Percentiles rank a stretch among this genome's conserved stretches.
Conservation (phyloP, 306 rosid species). For the Oxytropis ochrocephala region DNA sequence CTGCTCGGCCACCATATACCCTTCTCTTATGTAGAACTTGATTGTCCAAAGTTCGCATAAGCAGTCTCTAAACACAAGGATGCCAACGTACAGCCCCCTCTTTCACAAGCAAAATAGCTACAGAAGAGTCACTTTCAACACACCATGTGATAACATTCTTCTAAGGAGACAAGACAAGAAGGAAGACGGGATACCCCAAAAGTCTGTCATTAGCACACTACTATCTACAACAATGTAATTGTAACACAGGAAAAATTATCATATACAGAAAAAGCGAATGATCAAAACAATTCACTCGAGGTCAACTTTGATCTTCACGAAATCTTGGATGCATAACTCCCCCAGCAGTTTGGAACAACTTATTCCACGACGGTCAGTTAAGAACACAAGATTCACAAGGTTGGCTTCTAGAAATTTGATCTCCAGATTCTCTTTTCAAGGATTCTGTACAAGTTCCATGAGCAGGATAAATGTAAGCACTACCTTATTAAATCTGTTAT, state of each 20-base stretch:
- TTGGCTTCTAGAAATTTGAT: constrained; percentile 29
- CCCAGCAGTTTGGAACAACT: not conserved
- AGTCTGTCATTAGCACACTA: too few relatives aligned
- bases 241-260: too few relatives aligned
- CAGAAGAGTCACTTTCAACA: too few relatives aligned
- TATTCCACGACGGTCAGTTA: constrained; percentile 11
- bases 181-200: too few relatives aligned
- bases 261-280: not conserved
- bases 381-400: constrained; percentile 21
- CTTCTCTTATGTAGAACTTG: too few relatives aligned
- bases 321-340: not conserved
- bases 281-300: not conserved
- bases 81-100: too few relatives aligned
- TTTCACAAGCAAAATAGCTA: too few relatives aligned
- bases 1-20: too few relatives aligned
- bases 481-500: not conserved
- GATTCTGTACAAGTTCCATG: constrained; percentile 45
- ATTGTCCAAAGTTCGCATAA: too few relatives aligned
- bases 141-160: too few relatives aligned
- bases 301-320: not conserved
- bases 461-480: constrained; percentile 1
- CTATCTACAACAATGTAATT: not conserved
- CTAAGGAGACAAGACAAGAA: too few relatives aligned
- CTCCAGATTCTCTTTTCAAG: constrained; percentile 36
- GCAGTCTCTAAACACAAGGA: too few relatives aligned